These are phyloP conservation scores for Brassica juncea DNA, from an alignment of 345 rosid species.

Conservation along the genomic window DNA sequence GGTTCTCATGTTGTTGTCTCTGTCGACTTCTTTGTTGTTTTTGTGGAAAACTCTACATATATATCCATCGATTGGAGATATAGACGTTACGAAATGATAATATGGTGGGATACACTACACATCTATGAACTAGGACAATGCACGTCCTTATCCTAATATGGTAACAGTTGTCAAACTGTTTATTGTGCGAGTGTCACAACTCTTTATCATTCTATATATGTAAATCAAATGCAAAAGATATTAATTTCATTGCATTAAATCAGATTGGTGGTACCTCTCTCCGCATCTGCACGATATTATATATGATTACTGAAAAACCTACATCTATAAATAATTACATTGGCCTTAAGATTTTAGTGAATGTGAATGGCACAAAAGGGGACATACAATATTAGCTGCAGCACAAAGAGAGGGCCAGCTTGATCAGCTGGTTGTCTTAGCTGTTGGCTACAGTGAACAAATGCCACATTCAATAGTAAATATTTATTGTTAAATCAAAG, in stretches of 20 bases:
- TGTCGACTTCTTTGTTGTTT: too few relatives aligned
- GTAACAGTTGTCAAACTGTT: conserved; percentile 20
- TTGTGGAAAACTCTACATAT: too few relatives aligned
- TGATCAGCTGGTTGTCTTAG: conserved; percentile 30
- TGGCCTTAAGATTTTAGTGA: conserved; percentile 17
- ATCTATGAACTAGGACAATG: neutral
- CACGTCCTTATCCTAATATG: conserved; percentile 28
- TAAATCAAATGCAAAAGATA: neutral
- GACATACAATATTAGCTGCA: conserved; percentile 34
- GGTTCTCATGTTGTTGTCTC: too few relatives aligned
- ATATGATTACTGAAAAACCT: neutral
- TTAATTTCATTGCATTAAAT: conserved; percentile 3
- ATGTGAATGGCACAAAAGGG: conserved; percentile 27
- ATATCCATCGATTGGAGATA: too few relatives aligned
- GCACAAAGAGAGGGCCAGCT: conserved; percentile 28
- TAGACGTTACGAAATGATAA: too few relatives aligned
- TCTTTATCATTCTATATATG: neutral
- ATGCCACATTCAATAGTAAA: conserved; percentile 25
- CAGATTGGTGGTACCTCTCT: conserved; percentile 25
- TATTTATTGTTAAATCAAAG: conserved; percentile 1
- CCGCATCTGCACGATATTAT: neutral
- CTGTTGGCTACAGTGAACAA: conserved; percentile 32
- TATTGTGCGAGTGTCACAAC: conserved; percentile 11
- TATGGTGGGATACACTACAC: neutral
- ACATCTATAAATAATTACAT: neutral